phyloP scores from a whole-genome alignment of 805 yeast species.

The Kregervanrija fluxuum region DNA sequence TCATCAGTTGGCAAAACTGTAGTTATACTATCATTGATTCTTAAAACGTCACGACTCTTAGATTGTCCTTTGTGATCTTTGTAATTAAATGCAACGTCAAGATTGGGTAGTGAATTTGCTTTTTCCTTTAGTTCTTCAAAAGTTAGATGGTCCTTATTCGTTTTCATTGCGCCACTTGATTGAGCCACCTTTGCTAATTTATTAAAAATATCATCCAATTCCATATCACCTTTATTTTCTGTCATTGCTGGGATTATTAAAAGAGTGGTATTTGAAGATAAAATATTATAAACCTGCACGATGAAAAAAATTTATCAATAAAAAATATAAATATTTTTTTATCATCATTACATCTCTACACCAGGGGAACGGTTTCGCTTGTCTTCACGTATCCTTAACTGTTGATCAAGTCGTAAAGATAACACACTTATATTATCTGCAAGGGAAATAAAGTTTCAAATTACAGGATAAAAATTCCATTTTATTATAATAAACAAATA shows the following conservation, averaged over 20 bases:
- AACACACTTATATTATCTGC: background rate
- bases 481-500: background rate
- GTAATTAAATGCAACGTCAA: conserved; percentile 26
- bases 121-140: conserved; percentile 24
- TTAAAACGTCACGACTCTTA: conserved; percentile 16
- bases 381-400: background rate
- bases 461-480: background rate
- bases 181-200: conserved; percentile 5
- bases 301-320: background rate
- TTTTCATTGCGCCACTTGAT: conserved; percentile 6
- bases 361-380: background rate
- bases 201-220: conserved; percentile 29
- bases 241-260: background rate
- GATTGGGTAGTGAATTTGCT: conserved; percentile 27
- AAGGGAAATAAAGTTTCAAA: too few relatives aligned
- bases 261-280: too few relatives aligned
- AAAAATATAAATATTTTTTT: background rate
- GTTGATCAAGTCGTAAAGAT: background rate
- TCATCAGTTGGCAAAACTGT: conserved; percentile 17
- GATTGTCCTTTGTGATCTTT: conserved; percentile 6
- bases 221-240: conserved; percentile 1
- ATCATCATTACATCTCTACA: background rate
- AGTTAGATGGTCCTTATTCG: conserved; percentile 17
- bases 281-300: too few relatives aligned
- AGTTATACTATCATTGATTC: conserved; percentile 41